Evolutionary conservation across 2,329 filamentous ascomycete genomes (phyloP), one percentile per base, ranked within the genome.

Genomic region (Pezicula rhizophila): DNA sequence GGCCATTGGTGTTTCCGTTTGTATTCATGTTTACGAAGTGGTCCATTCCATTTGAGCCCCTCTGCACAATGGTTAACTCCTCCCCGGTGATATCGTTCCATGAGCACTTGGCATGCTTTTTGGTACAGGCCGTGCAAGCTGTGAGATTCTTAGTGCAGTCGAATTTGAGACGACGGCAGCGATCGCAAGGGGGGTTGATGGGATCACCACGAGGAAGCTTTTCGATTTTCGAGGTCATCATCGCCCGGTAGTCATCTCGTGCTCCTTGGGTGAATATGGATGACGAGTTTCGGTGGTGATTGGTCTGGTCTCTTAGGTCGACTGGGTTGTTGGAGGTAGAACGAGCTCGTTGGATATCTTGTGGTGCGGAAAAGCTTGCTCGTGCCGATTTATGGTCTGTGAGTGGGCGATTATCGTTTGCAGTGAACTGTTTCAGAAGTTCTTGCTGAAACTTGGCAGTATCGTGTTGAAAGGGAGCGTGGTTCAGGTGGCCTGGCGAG

Each of bases 51-150:
- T 31, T 31, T 12, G 28, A 31, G 28, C 7, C 28, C 28, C 28
- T 31, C 12, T 42, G 40, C 7, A 28, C 25, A 10, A 26, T 12
- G n/a, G 18, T 55, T 11, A 65, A 45, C 39, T 95, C 90, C 3
- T 85, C 84, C 28, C 88, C 81, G 14, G 80, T 82, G n/a, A 93
- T 80, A 40, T 86, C 82, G 57, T 84, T 87, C 89, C 89, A 95
- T 12, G 82, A 84, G 65, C 89, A 95, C 60, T 90, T 91, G 17
- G 88, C 88, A 64, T 95, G 89, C 64, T 95, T 95, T 65, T 88
- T 91, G 0, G 89, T 95, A 66, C 89, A 95, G 18, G 88, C 89
- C 66, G 85, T 81, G 62, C 90, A 95, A 8, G 89, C 88, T 0
- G 89, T 95, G 35, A 93, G 73, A 54, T 95, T 87, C 68, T 95